A percentile compares a stretch with the other conserved stretches of the same genome.
Conservation (phyloP, 1,284 basidiomycete species). For the Hortiboletus rubellus region DNA sequence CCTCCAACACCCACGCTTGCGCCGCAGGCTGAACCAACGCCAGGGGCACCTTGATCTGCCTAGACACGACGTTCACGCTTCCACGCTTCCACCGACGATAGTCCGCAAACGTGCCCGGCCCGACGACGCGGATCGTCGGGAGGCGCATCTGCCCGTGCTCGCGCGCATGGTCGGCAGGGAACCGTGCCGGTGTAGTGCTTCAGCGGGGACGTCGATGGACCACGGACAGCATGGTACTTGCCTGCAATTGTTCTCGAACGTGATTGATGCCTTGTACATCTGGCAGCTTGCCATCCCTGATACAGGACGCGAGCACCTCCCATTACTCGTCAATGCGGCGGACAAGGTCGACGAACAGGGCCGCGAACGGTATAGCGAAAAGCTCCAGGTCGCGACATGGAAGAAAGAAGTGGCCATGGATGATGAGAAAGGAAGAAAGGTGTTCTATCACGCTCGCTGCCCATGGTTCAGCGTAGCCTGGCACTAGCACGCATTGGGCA, state of each 20-base stretch:
- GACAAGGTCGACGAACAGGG: conserved; percentile 19
- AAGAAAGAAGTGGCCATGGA: conserved; percentile 23
- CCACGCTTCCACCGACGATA: conserved; percentile 15
- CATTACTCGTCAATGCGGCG: conserved; percentile 21
- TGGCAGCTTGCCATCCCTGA: conserved; percentile 20
- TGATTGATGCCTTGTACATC: conserved; percentile 14
- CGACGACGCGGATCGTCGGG: conserved; percentile 19
- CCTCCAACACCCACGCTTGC: conserved; percentile 17
- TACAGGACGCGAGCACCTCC: conserved; percentile 15
- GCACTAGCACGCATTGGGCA: conserved; percentile 15
- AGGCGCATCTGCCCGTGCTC: conserved; percentile 1
- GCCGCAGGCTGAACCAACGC: conserved; percentile 5
- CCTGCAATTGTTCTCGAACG: conserved; percentile 18
- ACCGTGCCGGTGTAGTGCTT: background rate
- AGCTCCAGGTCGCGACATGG: conserved; percentile 2
- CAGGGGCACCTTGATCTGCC: conserved; percentile 23
- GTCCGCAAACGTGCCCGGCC: conserved; percentile 16
- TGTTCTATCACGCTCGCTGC: conserved; percentile 16
- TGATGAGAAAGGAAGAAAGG: conserved; percentile 16
- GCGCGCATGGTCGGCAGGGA: conserved; percentile 2
- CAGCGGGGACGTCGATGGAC: background rate
- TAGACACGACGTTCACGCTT: background rate
- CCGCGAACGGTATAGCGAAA: conserved; percentile 7
- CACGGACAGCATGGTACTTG: background rate
- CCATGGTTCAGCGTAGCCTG: conserved; percentile 17